Evolutionary conservation across 2,329 filamentous ascomycete genomes (phyloP).

Genomic region (Pleomassaria siparia): DNA sequence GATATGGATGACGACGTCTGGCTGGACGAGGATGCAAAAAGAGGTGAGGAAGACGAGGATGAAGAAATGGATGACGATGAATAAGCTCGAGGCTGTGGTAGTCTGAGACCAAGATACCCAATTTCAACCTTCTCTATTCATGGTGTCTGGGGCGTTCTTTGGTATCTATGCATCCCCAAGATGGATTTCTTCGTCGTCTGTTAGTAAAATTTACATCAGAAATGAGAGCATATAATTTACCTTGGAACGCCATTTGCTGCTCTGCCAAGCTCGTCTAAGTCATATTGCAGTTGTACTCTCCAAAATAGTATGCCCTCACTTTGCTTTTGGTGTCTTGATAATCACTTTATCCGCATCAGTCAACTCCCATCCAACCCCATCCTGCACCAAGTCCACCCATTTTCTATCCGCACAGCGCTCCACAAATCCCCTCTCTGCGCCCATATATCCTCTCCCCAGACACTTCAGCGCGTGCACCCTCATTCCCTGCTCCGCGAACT

Average conservation of each 20-base stretch:
- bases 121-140: slow-evolving; percentile 14
- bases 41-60: slow-evolving; percentile 50
- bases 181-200: not conserved
- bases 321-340: slow-evolving; percentile 65
- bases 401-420: slow-evolving; percentile 66
- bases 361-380: slow-evolving; percentile 83
- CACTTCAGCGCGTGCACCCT: slow-evolving; percentile 80
- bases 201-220: not conserved
- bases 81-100: slow-evolving; percentile 4
- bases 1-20: slow-evolving; percentile 54
- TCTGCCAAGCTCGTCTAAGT: not conserved
- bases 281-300: not conserved
- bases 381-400: slow-evolving; percentile 73
- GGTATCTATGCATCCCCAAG: not conserved
- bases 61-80: slow-evolving; percentile 49
- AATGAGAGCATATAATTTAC: not conserved
- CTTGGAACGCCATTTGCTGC: not conserved
- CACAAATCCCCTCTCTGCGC: slow-evolving; percentile 67
- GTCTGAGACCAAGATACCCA: slow-evolving; percentile 37
- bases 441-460: slow-evolving; percentile 78
- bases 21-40: slow-evolving; percentile 56
- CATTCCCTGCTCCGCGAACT: slow-evolving; percentile 76
- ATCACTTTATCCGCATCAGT: slow-evolving; percentile 68
- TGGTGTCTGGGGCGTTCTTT: not conserved
- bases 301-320: slow-evolving; percentile 35